These are phyloP conservation scores for Seiridium cupressi DNA, from an alignment of 2,329 filamentous ascomycete species.

Conservation along the genomic window DNA sequence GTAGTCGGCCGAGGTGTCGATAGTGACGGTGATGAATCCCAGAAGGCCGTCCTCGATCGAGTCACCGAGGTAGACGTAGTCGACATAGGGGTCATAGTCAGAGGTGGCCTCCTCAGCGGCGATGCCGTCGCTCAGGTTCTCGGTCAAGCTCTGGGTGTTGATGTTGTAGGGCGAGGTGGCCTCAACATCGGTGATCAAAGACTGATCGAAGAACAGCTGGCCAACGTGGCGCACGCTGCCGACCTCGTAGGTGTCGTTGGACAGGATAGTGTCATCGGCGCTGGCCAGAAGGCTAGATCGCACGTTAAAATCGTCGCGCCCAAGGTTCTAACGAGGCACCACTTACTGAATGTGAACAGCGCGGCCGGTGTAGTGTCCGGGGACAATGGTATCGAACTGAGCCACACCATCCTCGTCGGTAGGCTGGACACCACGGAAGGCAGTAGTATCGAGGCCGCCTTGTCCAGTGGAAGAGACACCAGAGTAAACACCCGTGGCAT, in stretches of 20 bases:
- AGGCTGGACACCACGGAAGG: constrained; percentile 37
- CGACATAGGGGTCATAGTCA: constrained; percentile 5
- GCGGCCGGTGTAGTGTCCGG: constrained; percentile 42
- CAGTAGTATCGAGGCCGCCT: constrained; percentile 42
- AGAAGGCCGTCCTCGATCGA: constrained; percentile 3
- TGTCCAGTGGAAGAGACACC: constrained; percentile 37
- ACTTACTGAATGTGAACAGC: constrained; percentile 43
- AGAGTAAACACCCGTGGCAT: constrained; percentile 38
- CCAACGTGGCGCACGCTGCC: constrained; percentile 55
- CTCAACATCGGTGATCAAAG: constrained; percentile 38
- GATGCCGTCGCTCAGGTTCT: constrained; percentile 1
- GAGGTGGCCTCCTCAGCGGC: neutral
- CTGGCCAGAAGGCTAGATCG: constrained; percentile 37
- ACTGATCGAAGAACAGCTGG: constrained; percentile 64
- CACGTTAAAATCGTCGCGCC: neutral
- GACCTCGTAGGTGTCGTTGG: constrained; percentile 44
- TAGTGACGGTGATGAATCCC: constrained; percentile 5
- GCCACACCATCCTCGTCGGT: constrained; percentile 39
- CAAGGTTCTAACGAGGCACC: neutral
- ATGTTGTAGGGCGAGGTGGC: constrained; percentile 6
- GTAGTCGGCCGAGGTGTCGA: constrained; percentile 15
- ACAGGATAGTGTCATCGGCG: constrained; percentile 30
- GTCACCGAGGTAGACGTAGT: constrained; percentile 6
- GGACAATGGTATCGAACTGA: constrained; percentile 40
- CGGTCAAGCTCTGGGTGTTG: neutral